A percentile compares a stretch with the other conserved stretches of the same genome.
phyloP scores from a whole-genome alignment of 345 rosid genomes.

The Eucalyptus pumila region DNA sequence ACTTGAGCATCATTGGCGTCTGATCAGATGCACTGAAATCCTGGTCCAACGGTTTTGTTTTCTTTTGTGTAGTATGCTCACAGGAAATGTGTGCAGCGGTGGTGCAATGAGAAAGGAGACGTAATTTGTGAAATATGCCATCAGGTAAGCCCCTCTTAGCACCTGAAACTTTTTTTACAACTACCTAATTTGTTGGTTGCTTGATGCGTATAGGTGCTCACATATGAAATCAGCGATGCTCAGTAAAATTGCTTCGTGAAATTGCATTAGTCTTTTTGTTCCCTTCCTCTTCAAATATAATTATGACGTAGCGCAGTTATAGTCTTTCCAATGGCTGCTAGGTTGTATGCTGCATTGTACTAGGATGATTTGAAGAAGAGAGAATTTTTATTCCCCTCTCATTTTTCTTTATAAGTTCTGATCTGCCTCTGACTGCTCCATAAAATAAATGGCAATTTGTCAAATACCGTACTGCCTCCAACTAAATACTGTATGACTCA shows the following conservation, averaged over 20 bases:
- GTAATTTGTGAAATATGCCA: constrained; percentile 91
- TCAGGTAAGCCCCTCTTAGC: constrained; percentile 33
- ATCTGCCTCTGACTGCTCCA: background rate
- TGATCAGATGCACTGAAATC: background rate
- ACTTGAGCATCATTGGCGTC: background rate
- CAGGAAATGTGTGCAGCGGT: constrained; percentile 94
- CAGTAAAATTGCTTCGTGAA: background rate
- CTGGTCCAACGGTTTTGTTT: background rate
- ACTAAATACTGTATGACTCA: background rate
- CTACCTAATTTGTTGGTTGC: background rate
- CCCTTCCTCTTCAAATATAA: background rate
- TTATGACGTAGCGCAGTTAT: background rate
- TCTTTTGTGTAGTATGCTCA: constrained; percentile 62
- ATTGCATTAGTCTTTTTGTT: background rate
- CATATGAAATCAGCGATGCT: background rate
- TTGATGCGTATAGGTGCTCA: background rate
- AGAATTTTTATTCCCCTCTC: background rate
- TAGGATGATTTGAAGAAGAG: background rate
- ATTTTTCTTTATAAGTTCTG: background rate
- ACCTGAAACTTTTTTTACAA: background rate
- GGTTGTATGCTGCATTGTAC: background rate
- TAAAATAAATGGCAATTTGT: background rate
- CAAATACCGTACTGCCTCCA: background rate
- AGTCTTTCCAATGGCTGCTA: background rate
- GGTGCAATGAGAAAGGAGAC: constrained; percentile 98